Evolutionary conservation across 139 green algal genomes (phyloP), one percentile per base, ranked within the genome.

Genomic region (Chlamydomonas sphaeroides): DNA sequence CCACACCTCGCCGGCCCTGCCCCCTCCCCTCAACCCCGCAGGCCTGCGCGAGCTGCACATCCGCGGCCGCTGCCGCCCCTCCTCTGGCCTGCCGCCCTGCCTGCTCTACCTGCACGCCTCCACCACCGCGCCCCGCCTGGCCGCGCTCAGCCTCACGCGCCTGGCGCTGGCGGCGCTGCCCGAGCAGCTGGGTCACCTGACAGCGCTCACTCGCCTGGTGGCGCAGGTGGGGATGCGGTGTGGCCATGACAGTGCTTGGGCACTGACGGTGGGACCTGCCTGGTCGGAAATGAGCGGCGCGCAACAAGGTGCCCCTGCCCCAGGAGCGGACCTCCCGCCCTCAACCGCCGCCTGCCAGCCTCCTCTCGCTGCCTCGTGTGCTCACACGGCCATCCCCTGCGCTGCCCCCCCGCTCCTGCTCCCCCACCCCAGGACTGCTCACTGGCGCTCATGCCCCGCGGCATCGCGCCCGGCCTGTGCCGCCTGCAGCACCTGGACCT

Each of bases 21-120:
- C 42, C 28, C 1, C 42, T 32, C 45, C 26, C 33, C 2, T n/a
- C n/a, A n/a, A n/a, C 68, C 30, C 42, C 28, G 38, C 48, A 77
- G 70, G 72, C 56, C 72, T 79, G 21, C 72, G 39, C 2, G 72
- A 79, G 53, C 56, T 79, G 23, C 56, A 68, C 56, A 21, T 79
- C 7, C 72, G 72, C 25, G 72, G 72, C 18, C 72, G 72, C 15
- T 59, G 71, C 39, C 74, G 59, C 30, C 74, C 74, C 59, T 45
- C 59, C 8, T 14, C 72, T 35, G 72, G 72, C 36, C 57, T 79
- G 53, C 59, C 74, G 1, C 59, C 74, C 42, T 61, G 59, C 74
- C 74, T 80, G 59, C 57, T 80, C 30, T 80, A 59, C 59, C 59
- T 80, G 61, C 74, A 80, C 42, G 74, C 59, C 30, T 59, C 59